A percentile compares a stretch with the other conserved stretches of the same genome.
These are phyloP conservation scores for Breviolum minutum DNA, from an alignment of 73 alveolate species.

Conservation along the genomic window DNA sequence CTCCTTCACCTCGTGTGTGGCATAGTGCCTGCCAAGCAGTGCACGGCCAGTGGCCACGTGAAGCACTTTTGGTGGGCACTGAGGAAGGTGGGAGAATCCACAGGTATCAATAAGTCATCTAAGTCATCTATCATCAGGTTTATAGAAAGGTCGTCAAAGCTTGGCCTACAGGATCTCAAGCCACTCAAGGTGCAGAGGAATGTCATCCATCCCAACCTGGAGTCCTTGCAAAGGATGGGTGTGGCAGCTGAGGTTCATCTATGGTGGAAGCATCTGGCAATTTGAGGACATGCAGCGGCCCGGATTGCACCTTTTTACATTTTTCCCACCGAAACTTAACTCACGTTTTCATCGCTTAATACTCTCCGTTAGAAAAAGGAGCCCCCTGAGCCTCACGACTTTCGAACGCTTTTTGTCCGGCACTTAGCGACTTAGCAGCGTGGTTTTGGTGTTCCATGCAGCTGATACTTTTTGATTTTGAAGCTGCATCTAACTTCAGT, in stretches of 20 bases:
- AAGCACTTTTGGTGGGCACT: background rate
- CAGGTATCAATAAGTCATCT: too few species aligned
- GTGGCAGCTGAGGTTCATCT: constrained; percentile 41
- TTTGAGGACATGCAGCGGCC: constrained; percentile 28
- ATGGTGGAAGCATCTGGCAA: constrained; percentile 92
- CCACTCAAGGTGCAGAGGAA: too few species aligned
- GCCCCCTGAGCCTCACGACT: constrained; percentile 74
- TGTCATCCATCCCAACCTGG: background rate
- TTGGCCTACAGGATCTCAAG: background rate
- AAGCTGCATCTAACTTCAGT: too few species aligned
- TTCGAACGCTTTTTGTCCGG: constrained; percentile 56
- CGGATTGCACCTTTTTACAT: too few species aligned
- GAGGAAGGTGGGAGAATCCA: background rate
- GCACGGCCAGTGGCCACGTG: constrained; percentile 84
- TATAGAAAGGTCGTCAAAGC: background rate
- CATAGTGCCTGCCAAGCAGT: constrained; percentile 84
- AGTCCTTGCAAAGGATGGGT: background rate
- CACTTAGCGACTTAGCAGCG: background rate
- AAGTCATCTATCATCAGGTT: too few species aligned
- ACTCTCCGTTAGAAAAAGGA: background rate
- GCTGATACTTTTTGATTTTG: too few species aligned
- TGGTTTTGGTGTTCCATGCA: too few species aligned
- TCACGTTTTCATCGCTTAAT: background rate
- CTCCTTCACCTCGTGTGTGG: constrained; percentile 90
- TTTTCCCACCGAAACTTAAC: too few species aligned